Percentiles rank a stretch among this genome's conserved stretches.
Evolutionary conservation across 495 filamentous ascomycete genomes (phyloP).

Genomic region (Penicillium nucicola): DNA sequence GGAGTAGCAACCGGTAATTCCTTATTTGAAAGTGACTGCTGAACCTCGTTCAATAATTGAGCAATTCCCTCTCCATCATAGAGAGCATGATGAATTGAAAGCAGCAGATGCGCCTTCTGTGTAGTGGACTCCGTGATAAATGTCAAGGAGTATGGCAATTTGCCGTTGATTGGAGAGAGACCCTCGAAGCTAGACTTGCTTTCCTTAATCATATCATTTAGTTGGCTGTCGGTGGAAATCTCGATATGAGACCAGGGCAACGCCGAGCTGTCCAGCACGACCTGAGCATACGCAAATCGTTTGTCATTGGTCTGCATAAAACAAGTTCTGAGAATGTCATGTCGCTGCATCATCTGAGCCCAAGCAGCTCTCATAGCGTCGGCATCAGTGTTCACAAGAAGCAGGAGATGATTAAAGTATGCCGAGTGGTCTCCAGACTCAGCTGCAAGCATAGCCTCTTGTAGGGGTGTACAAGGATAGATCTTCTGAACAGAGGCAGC

Average conservation of each 20-base stretch:
- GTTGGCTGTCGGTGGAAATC: slow-evolving; percentile 4
- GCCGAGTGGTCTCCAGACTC: slow-evolving; percentile 33
- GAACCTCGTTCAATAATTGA: slow-evolving; percentile 61
- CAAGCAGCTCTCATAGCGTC: slow-evolving; percentile 41
- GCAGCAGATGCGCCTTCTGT: slow-evolving; percentile 31
- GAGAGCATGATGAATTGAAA: slow-evolving; percentile 77
- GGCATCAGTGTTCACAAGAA: slow-evolving; percentile 45
- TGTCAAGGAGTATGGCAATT: slow-evolving; percentile 29
- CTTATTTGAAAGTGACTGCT: slow-evolving; percentile 44
- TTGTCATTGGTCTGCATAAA: slow-evolving; percentile 54
- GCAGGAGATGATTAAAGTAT: slow-evolving; percentile 56
- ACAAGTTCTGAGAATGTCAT: slow-evolving; percentile 62
- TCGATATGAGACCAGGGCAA: slow-evolving; percentile 23
- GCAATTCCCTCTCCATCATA: slow-evolving; percentile 75
- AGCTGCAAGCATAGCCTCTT: slow-evolving; percentile 75
- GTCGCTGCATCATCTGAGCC: slow-evolving; percentile 49
- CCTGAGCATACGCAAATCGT: slow-evolving; percentile 54
- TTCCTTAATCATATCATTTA: slow-evolving; percentile 15
- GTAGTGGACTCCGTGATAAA: slow-evolving; percentile 10
- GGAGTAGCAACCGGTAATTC: slow-evolving; percentile 32
- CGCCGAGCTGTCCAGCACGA: slow-evolving; percentile 39
- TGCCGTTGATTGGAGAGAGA: slow-evolving; percentile 16
- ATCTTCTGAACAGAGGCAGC: slow-evolving; percentile 48
- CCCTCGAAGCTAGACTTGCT: slow-evolving; percentile 22
- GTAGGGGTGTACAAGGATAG: slow-evolving; percentile 76